Base-by-base conservation (phyloP, 768 basidiomycete species). In the Kwoniella europaea region DNA sequence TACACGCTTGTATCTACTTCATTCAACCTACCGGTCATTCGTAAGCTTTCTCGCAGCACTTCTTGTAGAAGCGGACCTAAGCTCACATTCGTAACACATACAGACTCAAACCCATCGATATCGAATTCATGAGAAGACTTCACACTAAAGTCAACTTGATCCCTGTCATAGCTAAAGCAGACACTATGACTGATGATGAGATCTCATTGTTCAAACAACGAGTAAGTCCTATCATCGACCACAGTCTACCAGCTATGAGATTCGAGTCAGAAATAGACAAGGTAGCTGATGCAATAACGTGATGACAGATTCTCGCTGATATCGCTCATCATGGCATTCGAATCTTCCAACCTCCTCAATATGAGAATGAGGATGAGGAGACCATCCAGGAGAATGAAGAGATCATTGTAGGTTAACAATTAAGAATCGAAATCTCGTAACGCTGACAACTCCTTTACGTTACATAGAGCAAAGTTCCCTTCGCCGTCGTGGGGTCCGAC, bases 331-430 rank as follows among this genome's bases (percentile, higher is more conserved):
- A 99, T 85, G 91, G 94, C 75, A 98, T 99, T 79, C 91, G 93
- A 76, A 98, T 98, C 82, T 99, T 97, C 91, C 91, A 96, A 83
- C 95, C 97, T 1, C 97, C 97, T 0, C 90, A 91, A 1, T 98
- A 99, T 79, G 95, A 98, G 69, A 94, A 95, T 76, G 97, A 99
- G 84, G 97, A 99, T 76, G 97, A 98, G 83, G 97, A 99, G 86
- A 97, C 95, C 1, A 86, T 98, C 68, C 93, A 93, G 5, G 97
- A 99, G 85, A 92, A 93, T 52, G 96, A 98, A 85, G 97, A 97
- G 85, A 98, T 99, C 79, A 77, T 84, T 63, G 86, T 85, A 53
- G 56, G 85, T 77, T 44, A 18, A 35, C 35, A 35, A 24, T 20
- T 10, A 6, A 46, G 24, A 10, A 12, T 65, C 20, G 53, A 9